A percentile compares a stretch with the other conserved stretches of the same genome.
Evolutionary conservation across 2,329 filamentous ascomycete genomes (phyloP).

Genomic region (Alternaria ventricosa): DNA sequence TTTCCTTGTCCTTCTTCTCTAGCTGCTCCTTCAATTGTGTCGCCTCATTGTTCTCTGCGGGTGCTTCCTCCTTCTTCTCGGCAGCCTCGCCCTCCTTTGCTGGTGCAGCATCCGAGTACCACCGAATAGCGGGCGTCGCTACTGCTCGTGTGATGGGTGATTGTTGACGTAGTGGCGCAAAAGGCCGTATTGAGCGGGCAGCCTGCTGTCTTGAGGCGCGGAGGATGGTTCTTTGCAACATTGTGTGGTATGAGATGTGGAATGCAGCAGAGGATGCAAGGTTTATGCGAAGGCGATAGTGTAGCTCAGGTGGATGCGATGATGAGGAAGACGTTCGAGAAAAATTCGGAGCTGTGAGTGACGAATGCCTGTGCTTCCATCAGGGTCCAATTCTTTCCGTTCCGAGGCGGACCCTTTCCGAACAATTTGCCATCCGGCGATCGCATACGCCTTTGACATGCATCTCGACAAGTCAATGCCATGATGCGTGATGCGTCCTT

Average conservation of each 20-base stretch:
- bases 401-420: constrained; percentile 21
- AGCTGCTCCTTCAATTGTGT: constrained; percentile 66
- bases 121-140: constrained; percentile 45
- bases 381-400: constrained; percentile 26
- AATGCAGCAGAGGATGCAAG: background rate
- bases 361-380: constrained; percentile 6
- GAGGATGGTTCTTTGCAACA: constrained; percentile 60
- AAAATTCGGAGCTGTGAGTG: constrained; percentile 21
- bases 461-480: constrained; percentile 5
- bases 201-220: constrained; percentile 55
- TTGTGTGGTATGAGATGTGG: constrained; percentile 35
- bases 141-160: constrained; percentile 39
- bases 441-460: background rate
- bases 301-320: constrained; percentile 14
- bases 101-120: constrained; percentile 57
- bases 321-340: constrained; percentile 28
- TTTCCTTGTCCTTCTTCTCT: constrained; percentile 74
- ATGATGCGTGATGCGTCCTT: constrained; percentile 33
- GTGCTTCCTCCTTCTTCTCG: constrained; percentile 56
- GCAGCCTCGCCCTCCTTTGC: constrained; percentile 50
- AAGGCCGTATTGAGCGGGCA: constrained; percentile 50
- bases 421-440: constrained; percentile 1
- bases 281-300: constrained; percentile 3
- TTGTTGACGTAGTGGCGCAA: constrained; percentile 44
- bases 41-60: constrained; percentile 30